phyloP scores from a whole-genome alignment of 768 basidiomycete species.

The Tulasnella sp. region DNA sequence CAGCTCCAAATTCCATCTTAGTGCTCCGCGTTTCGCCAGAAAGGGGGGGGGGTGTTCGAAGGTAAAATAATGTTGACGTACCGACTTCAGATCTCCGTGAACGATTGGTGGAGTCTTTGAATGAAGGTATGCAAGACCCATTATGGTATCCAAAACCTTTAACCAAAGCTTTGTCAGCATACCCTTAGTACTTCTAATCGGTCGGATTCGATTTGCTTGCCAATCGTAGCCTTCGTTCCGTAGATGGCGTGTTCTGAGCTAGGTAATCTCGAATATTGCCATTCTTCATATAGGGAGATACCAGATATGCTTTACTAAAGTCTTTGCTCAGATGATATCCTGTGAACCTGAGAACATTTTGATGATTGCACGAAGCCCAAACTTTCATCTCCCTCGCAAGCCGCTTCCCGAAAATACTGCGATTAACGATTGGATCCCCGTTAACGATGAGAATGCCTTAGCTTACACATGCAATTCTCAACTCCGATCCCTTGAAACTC shows the following conservation, averaged over 20 bases:
- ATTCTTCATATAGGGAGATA: not conserved
- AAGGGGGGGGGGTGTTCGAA: not conserved
- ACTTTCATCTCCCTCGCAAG: not conserved
- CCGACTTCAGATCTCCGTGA: constrained; percentile 1
- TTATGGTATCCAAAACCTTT: not conserved
- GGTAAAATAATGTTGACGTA: not conserved
- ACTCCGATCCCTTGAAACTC: not conserved
- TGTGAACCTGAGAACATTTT: not conserved
- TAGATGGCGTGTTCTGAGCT: not conserved
- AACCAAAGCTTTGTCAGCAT: not conserved
- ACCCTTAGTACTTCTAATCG: not conserved
- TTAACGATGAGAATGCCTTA: not conserved
- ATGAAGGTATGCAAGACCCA: not conserved
- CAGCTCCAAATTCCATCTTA: too few relatives aligned
- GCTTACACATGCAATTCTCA: not conserved
- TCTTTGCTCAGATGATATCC: not conserved
- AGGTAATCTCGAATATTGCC: constrained; percentile 10
- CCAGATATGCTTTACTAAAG: not conserved
- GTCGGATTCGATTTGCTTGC: not conserved
- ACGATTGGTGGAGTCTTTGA: not conserved
- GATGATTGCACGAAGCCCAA: not conserved
- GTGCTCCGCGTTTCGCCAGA: too few relatives aligned
- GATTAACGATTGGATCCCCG: not conserved
- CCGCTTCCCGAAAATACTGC: not conserved
- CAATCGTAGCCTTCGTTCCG: not conserved